Conservation (phyloP, 371 early-diverging fungal genomes). For the Apophysomyces elegans region DNA sequence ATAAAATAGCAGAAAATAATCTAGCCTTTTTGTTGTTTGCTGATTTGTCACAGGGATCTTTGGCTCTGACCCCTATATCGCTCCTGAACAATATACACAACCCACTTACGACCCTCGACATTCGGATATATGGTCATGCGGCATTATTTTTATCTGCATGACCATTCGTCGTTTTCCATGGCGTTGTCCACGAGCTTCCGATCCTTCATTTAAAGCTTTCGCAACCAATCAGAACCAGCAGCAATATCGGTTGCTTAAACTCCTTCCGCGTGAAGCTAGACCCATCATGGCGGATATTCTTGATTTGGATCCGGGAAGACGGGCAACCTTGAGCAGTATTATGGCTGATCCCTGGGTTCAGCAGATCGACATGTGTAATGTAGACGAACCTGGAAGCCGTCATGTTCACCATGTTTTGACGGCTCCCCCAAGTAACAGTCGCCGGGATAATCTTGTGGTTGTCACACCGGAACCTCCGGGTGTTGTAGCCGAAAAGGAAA, state of each 20-base stretch:
- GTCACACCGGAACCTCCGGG: slow-evolving; percentile 29
- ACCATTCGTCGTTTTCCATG: slow-evolving; percentile 77
- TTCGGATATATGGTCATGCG: slow-evolving; percentile 79
- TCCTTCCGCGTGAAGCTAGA: slow-evolving; percentile 55
- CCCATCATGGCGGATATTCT: slow-evolving; percentile 53
- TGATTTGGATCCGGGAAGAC: slow-evolving; percentile 54
- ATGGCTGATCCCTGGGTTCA: slow-evolving; percentile 61
- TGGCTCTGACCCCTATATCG: slow-evolving; percentile 91
- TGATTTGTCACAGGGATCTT: slow-evolving; percentile 57
- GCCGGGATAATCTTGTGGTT: slow-evolving; percentile 24
- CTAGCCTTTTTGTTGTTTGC: background rate
- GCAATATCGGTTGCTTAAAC: slow-evolving; percentile 49
- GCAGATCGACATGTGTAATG: slow-evolving; percentile 60
- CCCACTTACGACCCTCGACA: slow-evolving; percentile 67
- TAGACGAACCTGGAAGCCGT: slow-evolving; percentile 44
- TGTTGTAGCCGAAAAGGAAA: slow-evolving; percentile 28
- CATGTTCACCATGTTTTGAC: slow-evolving; percentile 55
- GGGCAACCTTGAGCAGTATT: slow-evolving; percentile 47
- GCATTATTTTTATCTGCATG: slow-evolving; percentile 79
- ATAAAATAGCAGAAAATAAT: background rate
- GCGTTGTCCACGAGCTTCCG: slow-evolving; percentile 60
- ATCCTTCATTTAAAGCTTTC: slow-evolving; percentile 58
- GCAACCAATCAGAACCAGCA: slow-evolving; percentile 47
- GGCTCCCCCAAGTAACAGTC: slow-evolving; percentile 1
- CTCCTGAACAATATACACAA: slow-evolving; percentile 81